Evolutionary conservation across 116 monocot species (phyloP), one percentile per base, ranked within the genome.

Genomic region (Dioscorea cayenensis): DNA sequence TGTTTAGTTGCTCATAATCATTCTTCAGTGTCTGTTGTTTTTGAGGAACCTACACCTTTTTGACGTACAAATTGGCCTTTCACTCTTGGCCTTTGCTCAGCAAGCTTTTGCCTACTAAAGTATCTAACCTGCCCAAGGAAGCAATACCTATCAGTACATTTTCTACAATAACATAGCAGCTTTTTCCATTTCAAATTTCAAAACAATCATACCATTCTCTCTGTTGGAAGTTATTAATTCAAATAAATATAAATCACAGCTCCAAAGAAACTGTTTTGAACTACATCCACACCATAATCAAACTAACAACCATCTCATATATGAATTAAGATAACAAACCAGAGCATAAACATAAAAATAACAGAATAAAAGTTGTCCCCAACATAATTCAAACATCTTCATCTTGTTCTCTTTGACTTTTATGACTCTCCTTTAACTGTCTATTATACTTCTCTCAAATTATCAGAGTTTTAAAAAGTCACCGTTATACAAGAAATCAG

Each of bases 21-120:
- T 25, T 80, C 76, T 35, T 83, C 81, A 64, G 70, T 73, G 74
- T 80, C 84, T 14, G 73, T 73, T 23, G 66, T 66, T 21, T 73
- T 73, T 32, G 27, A 37, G 20, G 69, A 66, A 3, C 84, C 77
- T 4, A 75, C n/a, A 28, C 65, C 49, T 63, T 81, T 77, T 67
- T 87, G 91, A 69, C 95, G 78, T 68, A 95, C 89, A 77, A 95
- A 95, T 68, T 95, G 95, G 14, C 91, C 95, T 80, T 95, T 91
- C 49, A 91, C 81, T 73, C 95, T 85, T 49, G 89, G 95, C 0
- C 95, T 80, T 60, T 95, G 91, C 75, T 95, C 95, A 1, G 95
- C 95, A 62, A 95, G 91, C 74, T 87, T 91, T 82, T 95, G 80
- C 61, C 95, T 86, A 71, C 85, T 92, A 60, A 89, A 78, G 65